These are phyloP conservation scores for Beta macrorhiza DNA, from an alignment of 179 eudicot species.

Conservation along the genomic window DNA sequence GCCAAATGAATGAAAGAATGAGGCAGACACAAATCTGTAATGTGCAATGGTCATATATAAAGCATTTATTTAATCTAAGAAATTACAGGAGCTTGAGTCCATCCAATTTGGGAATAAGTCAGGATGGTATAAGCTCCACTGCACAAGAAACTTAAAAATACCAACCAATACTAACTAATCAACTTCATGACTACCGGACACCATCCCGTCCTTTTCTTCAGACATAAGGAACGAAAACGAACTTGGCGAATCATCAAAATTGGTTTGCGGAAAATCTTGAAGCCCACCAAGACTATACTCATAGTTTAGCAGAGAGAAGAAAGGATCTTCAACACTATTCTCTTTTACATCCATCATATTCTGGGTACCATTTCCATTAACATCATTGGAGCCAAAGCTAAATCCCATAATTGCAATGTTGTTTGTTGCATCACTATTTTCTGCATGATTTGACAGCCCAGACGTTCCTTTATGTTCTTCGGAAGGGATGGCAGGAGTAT, in stretches of 20 bases:
- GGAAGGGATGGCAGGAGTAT: slow-evolving; percentile 53
- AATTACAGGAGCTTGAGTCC: slow-evolving; percentile 37
- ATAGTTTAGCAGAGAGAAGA: slow-evolving; percentile 62
- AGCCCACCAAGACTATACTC: slow-evolving; percentile 57
- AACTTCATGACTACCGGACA: slow-evolving; percentile 42
- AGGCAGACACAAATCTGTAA: slow-evolving; percentile 15
- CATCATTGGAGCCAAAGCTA: slow-evolving; percentile 36
- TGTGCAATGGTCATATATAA: slow-evolving; percentile 31
- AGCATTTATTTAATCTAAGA: slow-evolving; percentile 38
- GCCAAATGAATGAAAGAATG: slow-evolving; percentile 6
- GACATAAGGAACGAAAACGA: slow-evolving; percentile 65
- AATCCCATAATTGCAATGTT: slow-evolving; percentile 40
- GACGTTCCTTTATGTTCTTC: slow-evolving; percentile 57
- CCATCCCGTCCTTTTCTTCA: slow-evolving; percentile 51
- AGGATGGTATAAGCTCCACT: slow-evolving; percentile 17
- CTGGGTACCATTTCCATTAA: slow-evolving; percentile 33
- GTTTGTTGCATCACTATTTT: slow-evolving; percentile 37
- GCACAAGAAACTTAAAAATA: slow-evolving; percentile 16
- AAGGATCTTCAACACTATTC: slow-evolving; percentile 44
- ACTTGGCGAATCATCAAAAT: slow-evolving; percentile 69
- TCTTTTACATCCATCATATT: slow-evolving; percentile 45
- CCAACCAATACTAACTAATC: slow-evolving; percentile 38
- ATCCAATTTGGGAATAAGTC: slow-evolving; percentile 26
- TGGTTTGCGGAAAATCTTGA: slow-evolving; percentile 59
- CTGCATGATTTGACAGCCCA: slow-evolving; percentile 42